Evolutionary conservation across 2,329 filamentous ascomycete species (phyloP).

Genomic region (Phyllosticta citribraziliensis): DNA sequence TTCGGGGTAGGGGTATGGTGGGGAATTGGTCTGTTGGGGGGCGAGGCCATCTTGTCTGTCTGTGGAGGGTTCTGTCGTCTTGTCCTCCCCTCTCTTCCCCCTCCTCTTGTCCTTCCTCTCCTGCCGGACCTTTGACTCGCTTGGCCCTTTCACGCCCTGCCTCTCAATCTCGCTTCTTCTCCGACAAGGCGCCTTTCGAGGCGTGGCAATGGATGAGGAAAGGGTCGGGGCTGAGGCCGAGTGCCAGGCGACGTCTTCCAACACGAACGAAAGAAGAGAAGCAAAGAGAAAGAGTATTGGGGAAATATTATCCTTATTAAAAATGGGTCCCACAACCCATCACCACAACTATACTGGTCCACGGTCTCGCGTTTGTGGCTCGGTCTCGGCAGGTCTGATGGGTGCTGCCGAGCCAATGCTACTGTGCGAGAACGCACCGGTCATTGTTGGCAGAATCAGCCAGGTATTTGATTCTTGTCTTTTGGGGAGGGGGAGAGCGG

Average conservation of each 20-base stretch:
- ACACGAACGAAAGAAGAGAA: background rate
- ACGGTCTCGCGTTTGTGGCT: background rate
- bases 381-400: background rate
- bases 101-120: background rate
- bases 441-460: background rate
- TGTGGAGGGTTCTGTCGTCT: background rate
- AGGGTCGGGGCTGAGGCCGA: background rate
- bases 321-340: background rate
- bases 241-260: background rate
- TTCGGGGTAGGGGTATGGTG: background rate
- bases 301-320: background rate
- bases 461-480: background rate
- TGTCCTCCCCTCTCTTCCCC: background rate
- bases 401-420: background rate
- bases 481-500: background rate
- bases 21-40: background rate
- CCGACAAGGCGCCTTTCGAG: background rate
- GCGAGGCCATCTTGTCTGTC: background rate
- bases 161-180: background rate
- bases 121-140: background rate
- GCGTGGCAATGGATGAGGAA: background rate
- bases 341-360: background rate
- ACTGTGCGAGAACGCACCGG: background rate
- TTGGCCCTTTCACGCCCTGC: background rate
- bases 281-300: background rate